Conservation (phyloP, 148 eudicot genomes). For the Polygonum aviculare region DNA sequence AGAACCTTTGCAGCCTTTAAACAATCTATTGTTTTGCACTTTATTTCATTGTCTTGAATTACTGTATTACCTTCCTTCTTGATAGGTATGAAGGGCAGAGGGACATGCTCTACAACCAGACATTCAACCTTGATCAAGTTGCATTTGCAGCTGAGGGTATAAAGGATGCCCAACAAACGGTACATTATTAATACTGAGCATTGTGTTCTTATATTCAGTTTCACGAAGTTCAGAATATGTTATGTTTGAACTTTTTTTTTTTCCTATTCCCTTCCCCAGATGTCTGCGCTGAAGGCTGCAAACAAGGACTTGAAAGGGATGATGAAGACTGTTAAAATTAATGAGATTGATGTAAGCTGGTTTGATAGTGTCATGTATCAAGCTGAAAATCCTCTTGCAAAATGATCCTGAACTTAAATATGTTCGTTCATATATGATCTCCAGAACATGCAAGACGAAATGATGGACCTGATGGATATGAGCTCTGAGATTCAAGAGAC, state of each 20-base stretch:
- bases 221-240: no score
- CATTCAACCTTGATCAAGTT: slow-evolving; percentile 96
- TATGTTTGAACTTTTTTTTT: neutral
- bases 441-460: slow-evolving; percentile 95
- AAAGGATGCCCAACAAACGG: slow-evolving; percentile 98
- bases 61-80: neutral
- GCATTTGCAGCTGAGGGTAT: slow-evolving; percentile 92
- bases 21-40: neutral
- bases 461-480: slow-evolving; percentile 95
- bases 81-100: slow-evolving; percentile 96
- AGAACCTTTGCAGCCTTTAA: neutral
- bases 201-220: neutral
- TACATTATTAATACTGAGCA: slow-evolving; percentile 26
- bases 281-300: slow-evolving; percentile 90
- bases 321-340: slow-evolving; percentile 94
- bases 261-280: slow-evolving; percentile 34
- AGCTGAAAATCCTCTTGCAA: slow-evolving; percentile 5
- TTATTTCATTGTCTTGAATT: neutral
- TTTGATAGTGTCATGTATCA: neutral
- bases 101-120: slow-evolving; percentile 93
- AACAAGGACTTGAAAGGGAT: slow-evolving; percentile 94
- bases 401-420: neutral
- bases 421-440: neutral
- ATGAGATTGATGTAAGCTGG: slow-evolving; percentile 77
- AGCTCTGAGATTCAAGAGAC: slow-evolving; percentile 91